These are phyloP conservation scores for Botryotinia globosa DNA, from an alignment of 2,329 filamentous ascomycete species.

Conservation along the genomic window DNA sequence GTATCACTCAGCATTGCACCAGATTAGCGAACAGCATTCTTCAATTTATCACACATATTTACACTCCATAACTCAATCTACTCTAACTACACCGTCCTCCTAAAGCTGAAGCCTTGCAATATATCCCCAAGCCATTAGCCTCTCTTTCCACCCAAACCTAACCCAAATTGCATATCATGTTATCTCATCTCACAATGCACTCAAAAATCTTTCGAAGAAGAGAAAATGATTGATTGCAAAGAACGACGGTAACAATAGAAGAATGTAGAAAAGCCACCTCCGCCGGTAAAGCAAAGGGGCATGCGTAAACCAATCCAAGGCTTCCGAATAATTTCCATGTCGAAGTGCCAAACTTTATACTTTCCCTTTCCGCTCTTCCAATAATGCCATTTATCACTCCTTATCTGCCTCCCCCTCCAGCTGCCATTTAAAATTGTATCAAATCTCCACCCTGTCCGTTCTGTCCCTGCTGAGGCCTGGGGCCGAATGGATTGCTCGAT, in stretches of 20 bases:
- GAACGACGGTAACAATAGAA: slow-evolving; percentile 20
- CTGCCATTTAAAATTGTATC: slow-evolving; percentile 36
- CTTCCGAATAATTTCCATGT: slow-evolving; percentile 7
- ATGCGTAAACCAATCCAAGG: slow-evolving; percentile 16
- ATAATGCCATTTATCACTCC: background rate
- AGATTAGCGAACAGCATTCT: background rate
- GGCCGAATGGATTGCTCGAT: slow-evolving; percentile 56
- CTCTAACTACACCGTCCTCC: slow-evolving; percentile 20
- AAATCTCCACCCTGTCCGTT: slow-evolving; percentile 38
- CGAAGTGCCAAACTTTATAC: slow-evolving; percentile 23
- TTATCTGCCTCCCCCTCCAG: background rate
- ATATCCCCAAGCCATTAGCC: background rate
- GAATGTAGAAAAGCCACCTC: slow-evolving; percentile 21
- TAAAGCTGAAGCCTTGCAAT: background rate
- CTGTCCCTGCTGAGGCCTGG: slow-evolving; percentile 49
- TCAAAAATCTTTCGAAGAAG: slow-evolving; percentile 19
- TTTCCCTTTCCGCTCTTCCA: slow-evolving; percentile 10
- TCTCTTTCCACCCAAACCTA: background rate
- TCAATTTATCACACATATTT: slow-evolving; percentile 4
- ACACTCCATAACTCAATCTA: slow-evolving; percentile 9
- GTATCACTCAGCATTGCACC: background rate
- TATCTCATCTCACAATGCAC: slow-evolving; percentile 22
- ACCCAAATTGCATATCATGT: slow-evolving; percentile 22
- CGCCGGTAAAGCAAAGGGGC: slow-evolving; percentile 12
- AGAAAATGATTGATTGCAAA: background rate